phyloP scores from a whole-genome alignment of 805 yeast species.

The Cyberlindnera xylosilytica region DNA sequence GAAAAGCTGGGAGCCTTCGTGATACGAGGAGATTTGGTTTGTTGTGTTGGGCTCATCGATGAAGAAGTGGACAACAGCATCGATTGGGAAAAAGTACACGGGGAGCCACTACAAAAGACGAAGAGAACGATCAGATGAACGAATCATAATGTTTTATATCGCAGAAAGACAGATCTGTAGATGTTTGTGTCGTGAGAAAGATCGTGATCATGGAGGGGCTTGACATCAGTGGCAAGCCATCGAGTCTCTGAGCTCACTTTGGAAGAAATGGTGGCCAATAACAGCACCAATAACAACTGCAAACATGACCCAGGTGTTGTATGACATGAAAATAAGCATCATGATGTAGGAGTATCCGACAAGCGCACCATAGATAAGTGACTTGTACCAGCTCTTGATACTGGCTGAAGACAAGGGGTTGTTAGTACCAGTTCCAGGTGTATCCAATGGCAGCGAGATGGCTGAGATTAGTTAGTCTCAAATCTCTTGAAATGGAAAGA shows the following conservation, averaged over 20 bases:
- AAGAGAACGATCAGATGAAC: conserved; percentile 23
- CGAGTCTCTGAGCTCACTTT: conserved; percentile 27
- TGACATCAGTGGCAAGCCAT: conserved; percentile 29
- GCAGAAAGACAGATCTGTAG: no score
- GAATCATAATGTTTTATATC: background rate
- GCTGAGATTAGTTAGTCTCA: conserved; percentile 5
- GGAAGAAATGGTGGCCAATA: conserved; percentile 66
- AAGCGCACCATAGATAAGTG: conserved; percentile 56
- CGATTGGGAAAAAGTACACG: conserved; percentile 31
- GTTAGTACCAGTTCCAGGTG: conserved; percentile 4
- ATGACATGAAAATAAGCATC: conserved; percentile 85
- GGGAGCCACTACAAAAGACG: conserved; percentile 25
- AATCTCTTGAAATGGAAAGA: background rate
- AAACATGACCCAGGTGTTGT: conserved; percentile 80
- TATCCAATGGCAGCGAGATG: conserved; percentile 6
- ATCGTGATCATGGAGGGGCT: no score
- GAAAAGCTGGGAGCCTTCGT: conserved; percentile 45
- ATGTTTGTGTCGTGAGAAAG: no score
- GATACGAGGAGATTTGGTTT: conserved; percentile 58
- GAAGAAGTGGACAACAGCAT: conserved; percentile 36
- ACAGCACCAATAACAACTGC: conserved; percentile 72
- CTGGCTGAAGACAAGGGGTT: conserved; percentile 8
- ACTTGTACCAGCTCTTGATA: conserved; percentile 29
- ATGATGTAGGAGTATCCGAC: conserved; percentile 67
- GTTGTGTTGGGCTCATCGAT: conserved; percentile 53